Base-by-base conservation (phyloP, 495 filamentous ascomycete species). In the Talaromyces ruber region DNA sequence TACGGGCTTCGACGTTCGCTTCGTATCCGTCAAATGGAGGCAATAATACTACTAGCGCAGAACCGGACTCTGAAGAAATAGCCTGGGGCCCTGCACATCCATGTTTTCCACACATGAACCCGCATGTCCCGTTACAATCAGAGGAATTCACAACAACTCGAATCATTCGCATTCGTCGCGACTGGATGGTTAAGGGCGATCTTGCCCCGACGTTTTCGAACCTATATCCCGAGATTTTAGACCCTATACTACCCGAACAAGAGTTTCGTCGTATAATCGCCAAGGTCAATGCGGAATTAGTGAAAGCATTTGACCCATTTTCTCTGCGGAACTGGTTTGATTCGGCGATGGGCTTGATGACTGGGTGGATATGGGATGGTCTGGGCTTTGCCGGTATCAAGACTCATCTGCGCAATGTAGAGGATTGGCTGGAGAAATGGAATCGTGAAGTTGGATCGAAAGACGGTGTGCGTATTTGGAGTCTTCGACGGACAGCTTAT, bases 311-410 rank as follows among this genome's bases (percentile, higher is more conserved):
- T 69, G 84, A 86, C 63, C 93, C 93, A 21, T 91, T 82, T 71
- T 80, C 76, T 50, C 64, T 76, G 51, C 78, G 88, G 52, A 93
- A 91, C 62, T 86, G 89, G 69, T 51, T 95, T 3, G 93, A 97
- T 68, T 84, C 83, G 4, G 70, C 89, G 6, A 62, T 95, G 64
- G 92, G 92, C 0, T 68, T 96, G 47, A 70, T 89, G 28, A 97
- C 94, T 3, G 85, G 91, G 18, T 99, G 92, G 92, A 59, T 97
- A 14, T 96, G 90, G 89, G 94, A 99, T 57, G 94, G 98, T 68
- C 51, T 94, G 25, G 91, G 92, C 1, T 78, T 87, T 2, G 86
- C 88, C 7, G 81, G 76, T 22, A 81, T 86, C 11, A 97, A 97
- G 72, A 71, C 77, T n/a, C 77, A 85, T 57, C 67, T 94, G 24